Base-by-base conservation (phyloP, 2,329 filamentous ascomycete species). In the Fusarium sacchari region DNA sequence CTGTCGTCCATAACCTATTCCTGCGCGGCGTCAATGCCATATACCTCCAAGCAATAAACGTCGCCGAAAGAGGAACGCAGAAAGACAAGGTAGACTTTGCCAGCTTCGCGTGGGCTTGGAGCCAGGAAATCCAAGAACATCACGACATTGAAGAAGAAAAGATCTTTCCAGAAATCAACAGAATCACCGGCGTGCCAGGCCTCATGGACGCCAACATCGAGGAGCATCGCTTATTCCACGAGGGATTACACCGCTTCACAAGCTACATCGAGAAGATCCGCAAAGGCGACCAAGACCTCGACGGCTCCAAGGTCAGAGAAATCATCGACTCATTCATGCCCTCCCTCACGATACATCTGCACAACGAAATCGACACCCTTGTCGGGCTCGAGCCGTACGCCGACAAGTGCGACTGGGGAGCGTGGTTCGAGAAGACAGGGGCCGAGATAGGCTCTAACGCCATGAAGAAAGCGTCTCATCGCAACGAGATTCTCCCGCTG, bases 171-270 rank as follows among this genome's bases (percentile, higher is more conserved):
- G 74, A 76, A 6, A 78, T 86, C 17, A 81, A 85, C 65, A 64
- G 75, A 40, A 60, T 82, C 28, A 68, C 79, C 7, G 82, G 80
- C 1, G 79, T 81, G 17, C 71, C 76, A 43, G 82, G 81, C 2
- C 67, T 84, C 30, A 85, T 86, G 83, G 82, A 83, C 20, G 73
- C 64, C 49, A 86, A 84, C 67, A 76, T 85, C 7, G 80, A 81
- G 24, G 83, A 86, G 59, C 84, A 86, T 67, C 76, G 79, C 14
- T 74, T 76, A 3, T 86, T 86, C 63, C 78, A 81, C 22, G 73
- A 72, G 2, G 83, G 83, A 0, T 60, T 86, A 7, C 73, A 79
- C 1, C 56, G 56, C 2, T 82, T 82, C 34, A 71, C 71, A 22
- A 68, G 49, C 9, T 85, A 85, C 68, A 55, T 83, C 14, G 65